phyloP scores from a whole-genome alignment of 169 alveolate species.

The Fabrea salina region DNA sequence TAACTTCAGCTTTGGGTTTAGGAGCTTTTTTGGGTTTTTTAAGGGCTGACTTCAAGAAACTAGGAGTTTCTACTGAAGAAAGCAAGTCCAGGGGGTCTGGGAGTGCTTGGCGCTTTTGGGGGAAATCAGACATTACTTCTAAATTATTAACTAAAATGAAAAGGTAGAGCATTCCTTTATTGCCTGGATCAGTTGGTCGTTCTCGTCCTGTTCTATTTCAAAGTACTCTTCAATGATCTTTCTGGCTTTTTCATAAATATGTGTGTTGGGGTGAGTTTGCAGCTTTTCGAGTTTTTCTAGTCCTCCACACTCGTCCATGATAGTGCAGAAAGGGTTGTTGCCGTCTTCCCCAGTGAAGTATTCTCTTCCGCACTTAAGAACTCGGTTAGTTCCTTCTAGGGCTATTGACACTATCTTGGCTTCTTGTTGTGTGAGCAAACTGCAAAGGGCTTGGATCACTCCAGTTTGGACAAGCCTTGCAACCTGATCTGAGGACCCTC shows the following conservation, averaged over 20 bases:
- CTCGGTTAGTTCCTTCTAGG: conserved; percentile 82
- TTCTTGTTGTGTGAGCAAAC: conserved; percentile 84
- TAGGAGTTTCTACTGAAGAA: too few relatives aligned
- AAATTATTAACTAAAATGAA: background rate
- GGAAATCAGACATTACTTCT: too few relatives aligned
- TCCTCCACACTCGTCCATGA: conserved; percentile 80
- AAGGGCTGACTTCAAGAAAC: too few relatives aligned
- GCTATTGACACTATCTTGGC: conserved; percentile 90
- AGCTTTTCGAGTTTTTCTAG: conserved; percentile 69
- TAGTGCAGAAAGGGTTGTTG: conserved; percentile 80
- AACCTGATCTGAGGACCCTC: conserved; percentile 85
- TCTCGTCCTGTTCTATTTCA: conserved; percentile 48
- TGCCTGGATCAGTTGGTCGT: conserved; percentile 5
- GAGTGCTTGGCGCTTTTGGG: too few relatives aligned
- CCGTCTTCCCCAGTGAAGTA: conserved; percentile 21
- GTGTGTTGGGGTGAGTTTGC: conserved; percentile 70
- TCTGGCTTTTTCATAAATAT: conserved; percentile 74
- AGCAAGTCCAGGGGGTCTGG: too few relatives aligned
- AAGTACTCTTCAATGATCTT: conserved; percentile 67
- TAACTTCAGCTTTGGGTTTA: background rate
- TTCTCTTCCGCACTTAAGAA: conserved; percentile 84
- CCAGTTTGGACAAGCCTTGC: conserved; percentile 89
- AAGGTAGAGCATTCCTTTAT: background rate
- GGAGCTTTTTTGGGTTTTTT: background rate
- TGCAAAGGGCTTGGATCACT: conserved; percentile 87